A percentile compares a stretch with the other conserved stretches of the same genome.
Conservation (phyloP, 2,329 filamentous ascomycete genomes). For the Tolypocladium inflatum region DNA sequence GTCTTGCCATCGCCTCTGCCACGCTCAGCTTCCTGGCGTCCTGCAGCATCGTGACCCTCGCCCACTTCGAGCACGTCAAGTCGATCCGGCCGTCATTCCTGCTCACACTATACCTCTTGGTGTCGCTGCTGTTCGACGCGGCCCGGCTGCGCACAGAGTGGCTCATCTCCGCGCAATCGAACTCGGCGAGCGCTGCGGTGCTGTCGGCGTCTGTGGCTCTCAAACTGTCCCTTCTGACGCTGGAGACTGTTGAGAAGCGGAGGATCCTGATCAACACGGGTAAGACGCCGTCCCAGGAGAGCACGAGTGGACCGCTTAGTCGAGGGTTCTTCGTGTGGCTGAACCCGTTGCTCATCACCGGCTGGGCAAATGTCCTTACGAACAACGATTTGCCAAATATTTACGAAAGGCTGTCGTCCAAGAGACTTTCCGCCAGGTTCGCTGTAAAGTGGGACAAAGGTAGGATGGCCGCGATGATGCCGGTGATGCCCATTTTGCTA, state of each 20-base stretch:
- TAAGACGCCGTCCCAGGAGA: conserved; percentile 34
- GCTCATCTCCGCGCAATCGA: conserved; percentile 13
- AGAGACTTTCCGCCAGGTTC: conserved; percentile 15
- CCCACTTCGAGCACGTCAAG: conserved; percentile 21
- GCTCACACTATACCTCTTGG: conserved; percentile 17
- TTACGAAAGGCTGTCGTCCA: conserved; percentile 18
- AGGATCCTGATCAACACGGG: conserved; percentile 27
- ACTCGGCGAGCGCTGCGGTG: conserved; percentile 6
- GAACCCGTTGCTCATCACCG: conserved; percentile 34
- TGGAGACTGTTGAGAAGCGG: conserved; percentile 22
- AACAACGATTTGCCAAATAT: conserved; percentile 17
- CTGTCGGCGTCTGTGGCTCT: conserved; percentile 11
- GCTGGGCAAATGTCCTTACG: conserved; percentile 28
- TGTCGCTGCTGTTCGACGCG: conserved; percentile 20
- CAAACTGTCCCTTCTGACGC: conserved; percentile 15
- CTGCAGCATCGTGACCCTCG: conserved; percentile 15
- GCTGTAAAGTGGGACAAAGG: conserved; percentile 10
- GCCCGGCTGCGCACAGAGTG: conserved; percentile 21
- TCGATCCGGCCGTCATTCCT: conserved; percentile 22
- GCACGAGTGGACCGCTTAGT: conserved; percentile 28
- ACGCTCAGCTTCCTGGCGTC: conserved; percentile 17
- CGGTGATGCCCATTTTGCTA: too few relatives aligned
- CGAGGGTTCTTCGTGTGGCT: conserved; percentile 24
- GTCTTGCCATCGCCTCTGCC: conserved; percentile 12
- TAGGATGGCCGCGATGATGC: too few relatives aligned